Conservation (phyloP, 441 rosid genomes). For the Populus hybrid region DNA sequence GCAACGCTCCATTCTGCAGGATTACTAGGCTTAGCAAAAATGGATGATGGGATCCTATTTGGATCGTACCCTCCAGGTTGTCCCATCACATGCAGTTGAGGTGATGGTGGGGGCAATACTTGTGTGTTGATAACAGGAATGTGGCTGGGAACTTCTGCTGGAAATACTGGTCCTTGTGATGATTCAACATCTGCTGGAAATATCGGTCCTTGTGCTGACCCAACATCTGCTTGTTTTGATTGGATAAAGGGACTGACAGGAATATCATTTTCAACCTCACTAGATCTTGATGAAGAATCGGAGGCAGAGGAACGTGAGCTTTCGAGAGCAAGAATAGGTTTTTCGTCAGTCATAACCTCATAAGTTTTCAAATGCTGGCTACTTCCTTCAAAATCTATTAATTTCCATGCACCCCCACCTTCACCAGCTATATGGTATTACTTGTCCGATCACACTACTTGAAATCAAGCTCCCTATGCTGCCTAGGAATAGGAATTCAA, state of each 20-base stretch:
- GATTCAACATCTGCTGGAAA: conserved; percentile 6
- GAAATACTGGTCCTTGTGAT: conserved; percentile 8
- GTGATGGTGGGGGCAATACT: conserved; percentile 17
- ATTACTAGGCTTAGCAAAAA: conserved; percentile 49
- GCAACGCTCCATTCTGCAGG: conserved; percentile 75
- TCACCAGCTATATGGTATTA: neutral
- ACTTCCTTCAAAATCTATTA: neutral
- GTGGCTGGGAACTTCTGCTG: neutral
- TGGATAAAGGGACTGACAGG: conserved; percentile 19
- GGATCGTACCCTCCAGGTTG: conserved; percentile 44
- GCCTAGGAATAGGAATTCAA: no score
- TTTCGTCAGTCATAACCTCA: conserved; percentile 1
- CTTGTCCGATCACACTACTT: neutral
- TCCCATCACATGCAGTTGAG: conserved; percentile 8
- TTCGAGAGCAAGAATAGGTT: neutral
- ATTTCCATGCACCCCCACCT: neutral
- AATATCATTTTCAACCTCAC: conserved; percentile 13
- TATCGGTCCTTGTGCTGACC: conserved; percentile 9
- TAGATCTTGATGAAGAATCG: conserved; percentile 32
- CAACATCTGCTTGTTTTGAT: conserved; percentile 19
- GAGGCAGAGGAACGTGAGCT: conserved; percentile 25
- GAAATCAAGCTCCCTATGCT: neutral
- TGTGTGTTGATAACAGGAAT: conserved; percentile 15
- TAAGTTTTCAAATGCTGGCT: neutral
- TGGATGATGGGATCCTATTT: conserved; percentile 60